Percentiles rank a stretch among this genome's conserved stretches.
Conservation (phyloP, 495 filamentous ascomycete genomes). For the Podospora pseudoanserina region DNA sequence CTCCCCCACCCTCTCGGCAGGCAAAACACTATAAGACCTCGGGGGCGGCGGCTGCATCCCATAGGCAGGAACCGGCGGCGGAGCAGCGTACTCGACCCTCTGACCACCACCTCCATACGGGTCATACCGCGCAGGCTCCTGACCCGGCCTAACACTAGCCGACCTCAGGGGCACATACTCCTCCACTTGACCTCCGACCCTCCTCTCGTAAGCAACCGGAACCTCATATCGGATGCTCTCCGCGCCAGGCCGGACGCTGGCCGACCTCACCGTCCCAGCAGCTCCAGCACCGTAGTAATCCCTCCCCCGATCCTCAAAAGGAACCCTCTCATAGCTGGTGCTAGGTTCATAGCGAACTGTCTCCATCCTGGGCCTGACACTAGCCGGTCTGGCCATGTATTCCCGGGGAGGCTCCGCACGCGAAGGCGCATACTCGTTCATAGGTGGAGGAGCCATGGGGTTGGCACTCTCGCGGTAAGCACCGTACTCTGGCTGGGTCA, state of each 20-base stretch:
- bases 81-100: constrained; percentile 42
- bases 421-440: constrained; percentile 42
- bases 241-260: constrained; percentile 52
- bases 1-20: constrained; percentile 26
- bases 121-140: constrained; percentile 21
- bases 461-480: constrained; percentile 48
- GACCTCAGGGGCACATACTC: constrained; percentile 30
- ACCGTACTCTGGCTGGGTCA: constrained; percentile 53
- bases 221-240: constrained; percentile 52
- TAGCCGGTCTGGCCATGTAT: constrained; percentile 53
- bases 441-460: constrained; percentile 35
- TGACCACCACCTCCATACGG: constrained; percentile 23
- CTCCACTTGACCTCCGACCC: constrained; percentile 42
- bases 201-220: constrained; percentile 40
- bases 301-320: constrained; percentile 39
- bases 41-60: constrained; percentile 29
- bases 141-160: constrained; percentile 27
- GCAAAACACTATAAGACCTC: constrained; percentile 45
- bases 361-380: constrained; percentile 49
- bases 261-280: constrained; percentile 32
- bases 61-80: constrained; percentile 23
- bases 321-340: constrained; percentile 30
- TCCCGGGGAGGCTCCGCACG: constrained; percentile 47
- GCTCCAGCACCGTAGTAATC: constrained; percentile 41
- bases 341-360: constrained; percentile 16